phyloP scores from a whole-genome alignment of 805 yeast species.

The Myxozyma neglecta region DNA sequence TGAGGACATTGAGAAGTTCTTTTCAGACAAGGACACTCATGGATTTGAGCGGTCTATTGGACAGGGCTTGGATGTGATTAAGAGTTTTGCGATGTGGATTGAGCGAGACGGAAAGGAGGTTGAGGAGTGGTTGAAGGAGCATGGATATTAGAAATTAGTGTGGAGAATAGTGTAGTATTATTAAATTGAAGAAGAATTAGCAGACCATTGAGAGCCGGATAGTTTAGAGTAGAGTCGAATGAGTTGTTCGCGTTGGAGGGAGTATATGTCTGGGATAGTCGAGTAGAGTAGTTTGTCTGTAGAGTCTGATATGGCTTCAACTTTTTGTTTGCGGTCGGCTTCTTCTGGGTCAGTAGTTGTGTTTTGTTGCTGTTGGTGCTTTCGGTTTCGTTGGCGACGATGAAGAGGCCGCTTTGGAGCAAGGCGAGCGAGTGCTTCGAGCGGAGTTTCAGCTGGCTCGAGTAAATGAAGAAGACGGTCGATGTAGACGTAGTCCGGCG shows the following conservation, averaged over 20 bases:
- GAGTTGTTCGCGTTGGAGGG: slow-evolving; percentile 57
- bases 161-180: background rate
- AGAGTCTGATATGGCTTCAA: slow-evolving; percentile 49
- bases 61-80: slow-evolving; percentile 57
- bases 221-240: background rate
- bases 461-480: slow-evolving; percentile 45
- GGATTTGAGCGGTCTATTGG: slow-evolving; percentile 60
- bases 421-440: slow-evolving; percentile 51
- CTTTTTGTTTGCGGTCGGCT: slow-evolving; percentile 35
- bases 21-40: slow-evolving; percentile 48
- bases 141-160: slow-evolving; percentile 20
- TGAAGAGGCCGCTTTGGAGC: slow-evolving; percentile 11
- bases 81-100: slow-evolving; percentile 52
- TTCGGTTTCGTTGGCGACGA: slow-evolving; percentile 3
- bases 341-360: slow-evolving; percentile 8
- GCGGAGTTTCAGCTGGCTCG: slow-evolving; percentile 59
- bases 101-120: slow-evolving; percentile 48
- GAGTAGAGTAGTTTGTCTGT: slow-evolving; percentile 50
- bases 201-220: background rate
- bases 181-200: no score
- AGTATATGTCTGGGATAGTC: slow-evolving; percentile 51
- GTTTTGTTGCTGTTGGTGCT: slow-evolving; percentile 14
- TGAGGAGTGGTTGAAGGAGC: slow-evolving; percentile 46
- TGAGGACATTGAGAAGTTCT: slow-evolving; percentile 47
- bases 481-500: slow-evolving; percentile 33